Evolutionary conservation across 2,329 filamentous ascomycete genomes (phyloP).

Genomic region (Zopfia rhizophila): DNA sequence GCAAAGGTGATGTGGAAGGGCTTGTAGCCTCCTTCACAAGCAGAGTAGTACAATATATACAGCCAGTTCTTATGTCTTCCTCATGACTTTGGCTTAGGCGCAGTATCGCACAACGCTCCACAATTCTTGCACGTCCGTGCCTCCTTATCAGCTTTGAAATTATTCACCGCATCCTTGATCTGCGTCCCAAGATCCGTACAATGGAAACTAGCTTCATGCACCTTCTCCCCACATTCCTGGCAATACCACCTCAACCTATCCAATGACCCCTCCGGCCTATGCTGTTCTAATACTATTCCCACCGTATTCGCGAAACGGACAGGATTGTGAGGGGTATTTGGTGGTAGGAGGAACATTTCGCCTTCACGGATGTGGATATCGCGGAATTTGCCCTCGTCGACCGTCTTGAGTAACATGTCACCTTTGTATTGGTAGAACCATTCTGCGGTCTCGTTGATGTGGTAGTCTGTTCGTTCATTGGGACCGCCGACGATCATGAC

Average conservation of each 20-base stretch:
- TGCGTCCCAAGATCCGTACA: conserved; percentile 92
- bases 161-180: conserved; percentile 90
- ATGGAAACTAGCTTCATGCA: conserved; percentile 88
- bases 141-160: conserved; percentile 75
- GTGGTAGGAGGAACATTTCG: conserved; percentile 90
- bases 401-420: conserved; percentile 91
- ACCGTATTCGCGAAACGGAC: conserved; percentile 93
- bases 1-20: conserved; percentile 86
- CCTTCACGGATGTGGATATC: conserved; percentile 93
- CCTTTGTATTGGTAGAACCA: conserved; percentile 99
- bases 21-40: conserved; percentile 56
- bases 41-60: conserved; percentile 7
- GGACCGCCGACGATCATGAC: conserved; percentile 97
- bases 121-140: conserved; percentile 81
- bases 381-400: conserved; percentile 76
- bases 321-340: conserved; percentile 96
- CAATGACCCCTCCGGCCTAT: conserved; percentile 72
- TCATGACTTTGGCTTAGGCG: conserved; percentile 59
- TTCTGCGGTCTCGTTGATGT: conserved; percentile 95
- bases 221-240: conserved; percentile 72
- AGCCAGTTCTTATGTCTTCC: not conserved
- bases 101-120: conserved; percentile 77
- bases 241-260: conserved; percentile 96
- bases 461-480: conserved; percentile 96
- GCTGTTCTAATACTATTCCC: conserved; percentile 92